Evolutionary conservation across 2,329 filamentous ascomycete species (phyloP).

Genomic region (Tetracladium maxilliforme): DNA sequence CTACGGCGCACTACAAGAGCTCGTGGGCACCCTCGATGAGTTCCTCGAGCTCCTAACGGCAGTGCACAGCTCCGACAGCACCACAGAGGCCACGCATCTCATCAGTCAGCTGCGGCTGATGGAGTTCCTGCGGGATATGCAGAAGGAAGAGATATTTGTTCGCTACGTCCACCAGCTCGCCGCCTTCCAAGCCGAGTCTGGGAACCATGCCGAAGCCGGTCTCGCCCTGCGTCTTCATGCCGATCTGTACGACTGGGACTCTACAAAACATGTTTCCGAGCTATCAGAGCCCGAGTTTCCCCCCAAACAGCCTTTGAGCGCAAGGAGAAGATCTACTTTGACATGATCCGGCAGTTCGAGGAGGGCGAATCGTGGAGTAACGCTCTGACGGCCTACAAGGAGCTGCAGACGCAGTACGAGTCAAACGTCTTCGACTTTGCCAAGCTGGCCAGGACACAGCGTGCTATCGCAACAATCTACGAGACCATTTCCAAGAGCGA

Average conservation of each 20-base stretch:
- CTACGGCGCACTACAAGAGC: conserved; percentile 58
- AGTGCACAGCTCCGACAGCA: conserved; percentile 64
- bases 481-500: conserved; percentile 77
- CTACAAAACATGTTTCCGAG: conserved; percentile 47
- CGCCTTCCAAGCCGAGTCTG: conserved; percentile 55
- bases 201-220: conserved; percentile 77
- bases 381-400: conserved; percentile 75
- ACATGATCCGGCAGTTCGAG: conserved; percentile 90
- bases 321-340: conserved; percentile 82
- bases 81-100: conserved; percentile 64
- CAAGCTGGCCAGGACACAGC: conserved; percentile 77
- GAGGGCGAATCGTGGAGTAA: conserved; percentile 90
- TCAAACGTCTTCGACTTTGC: conserved; percentile 78
- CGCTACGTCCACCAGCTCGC: conserved; percentile 90
- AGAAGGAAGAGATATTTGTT: conserved; percentile 93
- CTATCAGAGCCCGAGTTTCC: conserved; percentile 65
- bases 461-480: conserved; percentile 85
- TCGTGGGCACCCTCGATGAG: conserved; percentile 78
- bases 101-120: conserved; percentile 83
- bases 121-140: conserved; percentile 94
- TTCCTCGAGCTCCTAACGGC: conserved; percentile 82
- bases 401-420: conserved; percentile 86
- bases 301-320: conserved; percentile 78
- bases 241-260: conserved; percentile 86
- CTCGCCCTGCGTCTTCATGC: conserved; percentile 82